Evolutionary conservation across 2,329 filamentous ascomycete genomes (phyloP).

Genomic region (Aspergillus costaricaensis): DNA sequence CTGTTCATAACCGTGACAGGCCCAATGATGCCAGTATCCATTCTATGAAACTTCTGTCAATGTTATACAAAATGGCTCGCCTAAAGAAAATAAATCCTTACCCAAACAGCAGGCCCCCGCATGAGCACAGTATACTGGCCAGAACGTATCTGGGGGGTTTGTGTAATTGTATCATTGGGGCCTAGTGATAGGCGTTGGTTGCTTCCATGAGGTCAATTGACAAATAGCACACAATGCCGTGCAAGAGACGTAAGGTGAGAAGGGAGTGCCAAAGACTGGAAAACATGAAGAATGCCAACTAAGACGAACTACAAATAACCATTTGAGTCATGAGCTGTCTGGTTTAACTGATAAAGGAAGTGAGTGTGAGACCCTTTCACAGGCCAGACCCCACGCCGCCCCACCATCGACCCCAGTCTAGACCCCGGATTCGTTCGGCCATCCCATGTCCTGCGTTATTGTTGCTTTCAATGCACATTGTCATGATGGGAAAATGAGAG

Average conservation of each 20-base stretch:
- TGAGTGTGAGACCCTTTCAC: not conserved
- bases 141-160: constrained; percentile 23
- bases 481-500: not conserved
- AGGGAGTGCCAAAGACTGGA: not conserved
- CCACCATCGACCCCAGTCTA: not conserved
- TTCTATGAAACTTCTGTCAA: constrained; percentile 7
- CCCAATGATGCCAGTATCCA: constrained; percentile 60
- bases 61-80: not conserved
- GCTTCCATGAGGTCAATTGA: not conserved
- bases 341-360: not conserved
- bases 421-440: not conserved
- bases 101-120: constrained; percentile 23
- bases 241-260: not conserved
- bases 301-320: not conserved
- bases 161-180: constrained; percentile 9
- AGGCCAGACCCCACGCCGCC: not conserved
- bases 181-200: not conserved
- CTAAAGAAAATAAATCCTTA: constrained; percentile 1
- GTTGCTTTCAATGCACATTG: not conserved
- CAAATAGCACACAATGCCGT: not conserved
- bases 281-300: not conserved
- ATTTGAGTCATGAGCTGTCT: too few species aligned
- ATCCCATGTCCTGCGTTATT: not conserved
- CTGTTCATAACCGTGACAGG: constrained; percentile 60
- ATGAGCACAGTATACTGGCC: constrained; percentile 23